Conservation (phyloP, 495 filamentous ascomycete species). For the Cladorrhinum samala region DNA sequence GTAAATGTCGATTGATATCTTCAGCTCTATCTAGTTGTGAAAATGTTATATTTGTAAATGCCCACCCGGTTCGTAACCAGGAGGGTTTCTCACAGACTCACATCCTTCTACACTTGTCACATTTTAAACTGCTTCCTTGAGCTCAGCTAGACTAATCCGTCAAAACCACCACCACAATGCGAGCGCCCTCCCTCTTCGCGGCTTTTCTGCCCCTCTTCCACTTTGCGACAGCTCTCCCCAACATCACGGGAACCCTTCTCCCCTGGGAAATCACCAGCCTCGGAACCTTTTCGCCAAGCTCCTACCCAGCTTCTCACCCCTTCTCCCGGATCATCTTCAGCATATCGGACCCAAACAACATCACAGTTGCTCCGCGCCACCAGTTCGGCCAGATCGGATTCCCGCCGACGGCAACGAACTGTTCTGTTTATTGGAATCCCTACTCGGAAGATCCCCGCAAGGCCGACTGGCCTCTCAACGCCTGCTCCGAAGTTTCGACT, state of each 20-base stretch:
- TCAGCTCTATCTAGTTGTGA: no score
- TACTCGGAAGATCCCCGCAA: not conserved
- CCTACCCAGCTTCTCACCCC: not conserved
- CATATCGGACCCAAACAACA: not conserved
- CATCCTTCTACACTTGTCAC: no score
- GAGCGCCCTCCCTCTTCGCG: not conserved
- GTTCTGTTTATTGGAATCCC: not conserved
- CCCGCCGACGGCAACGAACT: not conserved
- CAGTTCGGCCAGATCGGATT: not conserved
- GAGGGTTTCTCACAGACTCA: no score
- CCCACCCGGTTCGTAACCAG: no score
- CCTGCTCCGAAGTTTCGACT: not conserved
- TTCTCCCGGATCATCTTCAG: not conserved
- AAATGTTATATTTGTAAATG: no score
- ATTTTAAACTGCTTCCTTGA: no score
- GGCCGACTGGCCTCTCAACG: not conserved
- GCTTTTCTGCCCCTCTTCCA: not conserved
- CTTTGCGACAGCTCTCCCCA: not conserved
- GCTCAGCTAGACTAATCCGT: no score
- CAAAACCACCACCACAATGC: not conserved
- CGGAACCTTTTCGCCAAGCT: not conserved
- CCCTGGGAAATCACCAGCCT: not conserved
- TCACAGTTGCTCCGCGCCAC: not conserved
- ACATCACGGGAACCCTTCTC: not conserved
- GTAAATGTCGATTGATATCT: no score